A percentile compares a stretch with the other conserved stretches of the same genome.
phyloP scores from a whole-genome alignment of 257 asterid genomes.

The Misopates orontium region DNA sequence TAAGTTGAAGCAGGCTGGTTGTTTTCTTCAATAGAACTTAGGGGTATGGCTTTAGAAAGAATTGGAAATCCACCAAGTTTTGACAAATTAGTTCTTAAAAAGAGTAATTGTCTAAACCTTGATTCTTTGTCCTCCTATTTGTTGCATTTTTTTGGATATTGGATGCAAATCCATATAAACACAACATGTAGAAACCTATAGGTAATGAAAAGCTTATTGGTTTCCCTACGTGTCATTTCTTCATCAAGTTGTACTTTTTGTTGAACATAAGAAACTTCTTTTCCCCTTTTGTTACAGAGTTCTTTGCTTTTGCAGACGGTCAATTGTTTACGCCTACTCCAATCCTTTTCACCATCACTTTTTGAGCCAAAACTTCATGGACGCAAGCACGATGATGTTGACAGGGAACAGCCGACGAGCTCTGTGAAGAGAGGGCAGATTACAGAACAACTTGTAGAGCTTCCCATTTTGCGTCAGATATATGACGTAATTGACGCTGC shows the following conservation, averaged over 20 bases:
- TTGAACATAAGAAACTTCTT: not conserved
- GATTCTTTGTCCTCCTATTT: no score
- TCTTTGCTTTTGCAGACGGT: conserved; percentile 54
- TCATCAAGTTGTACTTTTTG: not conserved
- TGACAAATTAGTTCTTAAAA: no score
- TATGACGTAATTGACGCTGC: conserved; percentile 86
- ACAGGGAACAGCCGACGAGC: conserved; percentile 43
- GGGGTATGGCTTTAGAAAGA: no score
- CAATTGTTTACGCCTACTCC: conserved; percentile 73
- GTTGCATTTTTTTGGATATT: no score
- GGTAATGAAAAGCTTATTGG: no score
- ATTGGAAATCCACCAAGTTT: no score
- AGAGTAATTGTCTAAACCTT: no score
- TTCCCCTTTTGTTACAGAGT: not conserved
- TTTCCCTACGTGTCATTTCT: not conserved
- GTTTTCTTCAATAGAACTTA: no score
- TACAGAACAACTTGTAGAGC: conserved; percentile 81
- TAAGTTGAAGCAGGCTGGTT: no score
- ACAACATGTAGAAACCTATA: no score
- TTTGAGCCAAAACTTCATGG: conserved; percentile 61
- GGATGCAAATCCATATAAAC: no score
- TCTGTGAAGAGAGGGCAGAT: conserved; percentile 63
- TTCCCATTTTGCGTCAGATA: conserved; percentile 79
- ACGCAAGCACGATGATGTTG: conserved; percentile 42
- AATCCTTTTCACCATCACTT: conserved; percentile 68